These are phyloP conservation scores for Mesostigma viride DNA, from an alignment of 139 green algal species.

Conservation along the genomic window DNA sequence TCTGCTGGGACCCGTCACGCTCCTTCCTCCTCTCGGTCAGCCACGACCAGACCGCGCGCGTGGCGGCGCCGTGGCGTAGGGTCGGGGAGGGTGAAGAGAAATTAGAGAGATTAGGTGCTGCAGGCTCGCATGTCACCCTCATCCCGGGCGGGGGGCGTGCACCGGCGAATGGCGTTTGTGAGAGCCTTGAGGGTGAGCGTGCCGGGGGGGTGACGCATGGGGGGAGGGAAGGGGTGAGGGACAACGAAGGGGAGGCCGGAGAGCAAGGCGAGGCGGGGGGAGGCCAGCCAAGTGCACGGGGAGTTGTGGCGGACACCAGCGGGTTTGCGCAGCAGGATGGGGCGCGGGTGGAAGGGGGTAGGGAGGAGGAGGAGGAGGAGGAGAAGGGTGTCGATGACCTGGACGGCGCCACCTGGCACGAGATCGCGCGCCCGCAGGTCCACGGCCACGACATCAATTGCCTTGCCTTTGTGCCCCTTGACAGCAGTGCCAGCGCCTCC, in stretches of 20 bases:
- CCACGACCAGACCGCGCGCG: constrained; percentile 68
- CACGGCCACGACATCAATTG: constrained; percentile 90
- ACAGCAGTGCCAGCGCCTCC: background rate
- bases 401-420: constrained; percentile 55
- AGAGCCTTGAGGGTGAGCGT: no score
- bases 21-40: constrained; percentile 23
- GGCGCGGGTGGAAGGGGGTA: no score
- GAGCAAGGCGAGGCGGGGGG: background rate
- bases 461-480: constrained; percentile 41
- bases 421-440: constrained; percentile 82
- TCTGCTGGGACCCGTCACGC: constrained; percentile 50
- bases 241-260: no score
- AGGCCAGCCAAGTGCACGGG: background rate
- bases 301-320: background rate
- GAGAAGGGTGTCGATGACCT: no score
- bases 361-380: no score
- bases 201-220: no score
- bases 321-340: no score
- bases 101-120: no score
- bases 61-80: constrained; percentile 35
- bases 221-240: no score
- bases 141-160: no score
- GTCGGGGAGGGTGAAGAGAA: background rate
- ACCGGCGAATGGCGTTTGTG: no score
- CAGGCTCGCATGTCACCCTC: background rate